A percentile compares a stretch with the other conserved stretches of the same genome.
Evolutionary conservation across 495 filamentous ascomycete species (phyloP).

Genomic region (Neurospora sp.): DNA sequence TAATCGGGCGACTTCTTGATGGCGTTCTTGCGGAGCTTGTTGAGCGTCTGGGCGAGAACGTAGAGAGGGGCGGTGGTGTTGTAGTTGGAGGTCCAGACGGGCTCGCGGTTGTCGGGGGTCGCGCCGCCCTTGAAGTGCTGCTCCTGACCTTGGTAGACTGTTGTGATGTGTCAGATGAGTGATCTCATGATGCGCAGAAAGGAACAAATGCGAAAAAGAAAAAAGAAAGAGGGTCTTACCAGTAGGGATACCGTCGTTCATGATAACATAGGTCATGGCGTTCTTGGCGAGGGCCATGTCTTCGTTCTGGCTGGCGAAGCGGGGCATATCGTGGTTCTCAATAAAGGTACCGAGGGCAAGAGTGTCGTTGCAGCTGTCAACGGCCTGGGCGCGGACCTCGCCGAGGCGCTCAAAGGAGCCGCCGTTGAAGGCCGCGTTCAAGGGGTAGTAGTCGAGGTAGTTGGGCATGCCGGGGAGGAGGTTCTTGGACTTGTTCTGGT

Average conservation of each 20-base stretch:
- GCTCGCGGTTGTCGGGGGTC: constrained; percentile 62
- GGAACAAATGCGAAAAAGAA: neutral
- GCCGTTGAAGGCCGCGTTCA: constrained; percentile 30
- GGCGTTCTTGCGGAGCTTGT: constrained; percentile 51
- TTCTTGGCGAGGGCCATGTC: constrained; percentile 59
- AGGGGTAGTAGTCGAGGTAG: constrained; percentile 58
- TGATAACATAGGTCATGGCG: constrained; percentile 57
- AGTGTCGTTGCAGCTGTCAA: constrained; percentile 20
- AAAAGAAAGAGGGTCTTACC: constrained; percentile 7
- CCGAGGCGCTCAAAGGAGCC: constrained; percentile 11
- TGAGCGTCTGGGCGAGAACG: constrained; percentile 43
- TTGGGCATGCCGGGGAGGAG: constrained; percentile 61
- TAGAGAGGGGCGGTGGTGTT: constrained; percentile 49
- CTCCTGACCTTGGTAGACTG: constrained; percentile 52
- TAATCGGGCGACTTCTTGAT: constrained; percentile 38
- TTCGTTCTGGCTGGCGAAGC: constrained; percentile 48
- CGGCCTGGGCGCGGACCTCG: constrained; percentile 9
- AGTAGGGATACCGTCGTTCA: constrained; percentile 47
- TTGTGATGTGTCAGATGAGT: constrained; percentile 2
- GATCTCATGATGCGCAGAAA: neutral
- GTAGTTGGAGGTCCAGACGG: constrained; percentile 60
- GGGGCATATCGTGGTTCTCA: constrained; percentile 72
- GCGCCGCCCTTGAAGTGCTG: constrained; percentile 53
- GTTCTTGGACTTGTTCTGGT: constrained; percentile 11
- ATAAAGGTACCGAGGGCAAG: constrained; percentile 49